Base-by-base conservation (phyloP, 2,329 filamentous ascomycete species). In the Cordyceps javanica region DNA sequence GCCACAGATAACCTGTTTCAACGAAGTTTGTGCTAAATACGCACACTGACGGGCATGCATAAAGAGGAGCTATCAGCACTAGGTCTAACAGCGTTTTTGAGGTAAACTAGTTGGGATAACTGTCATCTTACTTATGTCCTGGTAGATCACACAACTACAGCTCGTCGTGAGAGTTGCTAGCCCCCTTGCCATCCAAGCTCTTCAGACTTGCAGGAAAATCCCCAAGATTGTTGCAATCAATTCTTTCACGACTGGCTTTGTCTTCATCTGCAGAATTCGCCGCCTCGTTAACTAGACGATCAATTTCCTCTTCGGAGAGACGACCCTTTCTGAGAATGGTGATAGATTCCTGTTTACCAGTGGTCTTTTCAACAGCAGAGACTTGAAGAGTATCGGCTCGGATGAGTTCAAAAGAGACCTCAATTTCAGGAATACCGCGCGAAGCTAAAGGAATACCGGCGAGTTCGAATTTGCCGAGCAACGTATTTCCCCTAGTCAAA, bases 251-350 rank as follows among this genome's bases (percentile, higher is more conserved):
- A 70, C 90, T 95, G 62, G 92, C 92, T 86, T 97, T 97, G 82
- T 99, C 94, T 79, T 97, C 94, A 76, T 99, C 94, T 71, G 94
- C 94, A 74, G 92, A 97, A 80, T 97, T 90, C 86, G 97, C 94
- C 61, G 94, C 94, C 79, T 99, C 94, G 66, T 88, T 87, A 63
- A 99, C 91, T 94, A 99, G 97, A 76, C 94, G 94, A 76, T 97
- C 93, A 68, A 99, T 99, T 77, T 99, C 94, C 67, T 99, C 94
- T 70, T 89, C 88, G 68, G 89, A 91, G 54, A 99, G 88, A 74
- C 94, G 93, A 66, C 94, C 94, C 87, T 97, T 97, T 80, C 99
- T 97, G 79, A 89, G 97, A 73, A 99, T 99, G 68, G 94, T 97
- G 75, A 99, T 97, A 63, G 89, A 91, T 82, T 99, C 91, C 62